These are phyloP conservation scores for Penicillium ochrochloron DNA, from an alignment of 495 filamentous ascomycete species.

Conservation along the genomic window DNA sequence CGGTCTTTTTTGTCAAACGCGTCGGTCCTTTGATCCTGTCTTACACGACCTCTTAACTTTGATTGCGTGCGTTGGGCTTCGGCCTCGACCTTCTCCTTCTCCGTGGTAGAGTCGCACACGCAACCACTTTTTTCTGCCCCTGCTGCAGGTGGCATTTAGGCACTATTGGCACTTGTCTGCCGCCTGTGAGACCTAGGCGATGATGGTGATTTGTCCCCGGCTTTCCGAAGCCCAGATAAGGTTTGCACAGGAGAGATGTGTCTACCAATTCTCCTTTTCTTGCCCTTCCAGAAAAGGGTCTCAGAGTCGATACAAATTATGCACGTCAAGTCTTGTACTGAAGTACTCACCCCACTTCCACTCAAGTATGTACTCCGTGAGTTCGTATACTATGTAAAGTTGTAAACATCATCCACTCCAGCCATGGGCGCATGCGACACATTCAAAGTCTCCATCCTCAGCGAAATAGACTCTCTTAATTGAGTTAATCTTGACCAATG, in stretches of 20 bases:
- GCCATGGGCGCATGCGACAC: slow-evolving; percentile 10
- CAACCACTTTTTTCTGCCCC: slow-evolving; percentile 10
- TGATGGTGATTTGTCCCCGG: slow-evolving; percentile 28
- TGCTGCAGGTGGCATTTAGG: slow-evolving; percentile 5
- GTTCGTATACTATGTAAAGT: neutral
- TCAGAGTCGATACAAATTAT: slow-evolving; percentile 6
- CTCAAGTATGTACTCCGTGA: neutral
- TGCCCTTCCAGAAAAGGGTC: slow-evolving; percentile 14
- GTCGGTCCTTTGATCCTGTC: neutral
- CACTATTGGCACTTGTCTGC: slow-evolving; percentile 11
- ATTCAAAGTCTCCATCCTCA: slow-evolving; percentile 2
- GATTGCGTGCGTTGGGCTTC: neutral
- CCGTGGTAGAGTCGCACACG: slow-evolving; percentile 15
- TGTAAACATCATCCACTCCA: slow-evolving; percentile 1
- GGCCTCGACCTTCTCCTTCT: neutral
- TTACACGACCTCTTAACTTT: slow-evolving; percentile 9
- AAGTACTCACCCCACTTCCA: neutral
- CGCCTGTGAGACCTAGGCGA: slow-evolving; percentile 24
- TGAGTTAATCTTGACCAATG: slow-evolving; percentile 17
- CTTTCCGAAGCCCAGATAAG: slow-evolving; percentile 28
- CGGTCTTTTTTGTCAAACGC: neutral
- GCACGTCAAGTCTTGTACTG: neutral
- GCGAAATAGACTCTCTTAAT: neutral
- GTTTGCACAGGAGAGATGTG: slow-evolving; percentile 29
- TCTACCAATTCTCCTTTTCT: slow-evolving; percentile 15